Conservation (phyloP, 2,329 filamentous ascomycete species). For the Rugonectria rugulosa region DNA sequence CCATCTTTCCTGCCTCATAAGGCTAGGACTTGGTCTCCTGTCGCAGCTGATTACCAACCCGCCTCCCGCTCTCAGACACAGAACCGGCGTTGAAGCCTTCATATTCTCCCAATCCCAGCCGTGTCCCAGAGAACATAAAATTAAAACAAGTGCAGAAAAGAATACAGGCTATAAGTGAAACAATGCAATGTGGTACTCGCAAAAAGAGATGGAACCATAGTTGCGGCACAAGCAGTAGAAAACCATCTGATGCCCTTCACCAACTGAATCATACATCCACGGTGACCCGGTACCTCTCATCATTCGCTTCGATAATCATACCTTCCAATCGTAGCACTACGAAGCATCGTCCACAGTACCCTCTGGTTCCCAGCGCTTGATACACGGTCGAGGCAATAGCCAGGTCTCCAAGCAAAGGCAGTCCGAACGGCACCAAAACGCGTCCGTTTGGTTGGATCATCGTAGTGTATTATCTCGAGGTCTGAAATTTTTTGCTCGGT, state of each 20-base stretch:
- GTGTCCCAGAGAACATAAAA: slow-evolving; percentile 1
- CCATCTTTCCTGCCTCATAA: neutral
- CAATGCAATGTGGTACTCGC: slow-evolving; percentile 17
- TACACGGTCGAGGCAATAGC: neutral
- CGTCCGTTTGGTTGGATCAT: slow-evolving; percentile 40
- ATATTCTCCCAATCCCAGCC: neutral
- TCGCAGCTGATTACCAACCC: slow-evolving; percentile 15
- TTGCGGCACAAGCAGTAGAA: neutral
- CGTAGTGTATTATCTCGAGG: slow-evolving; percentile 48
- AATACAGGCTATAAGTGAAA: slow-evolving; percentile 18
- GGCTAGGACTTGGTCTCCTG: neutral
- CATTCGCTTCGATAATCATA: neutral
- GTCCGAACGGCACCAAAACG: slow-evolving; percentile 10
- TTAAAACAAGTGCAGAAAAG: slow-evolving; percentile 11
- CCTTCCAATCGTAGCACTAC: neutral
- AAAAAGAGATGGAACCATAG: slow-evolving; percentile 10
- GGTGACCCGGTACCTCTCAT: neutral
- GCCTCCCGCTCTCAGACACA: slow-evolving; percentile 1
- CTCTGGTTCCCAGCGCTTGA: neutral
- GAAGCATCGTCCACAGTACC: neutral
- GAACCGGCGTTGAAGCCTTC: slow-evolving; percentile 6
- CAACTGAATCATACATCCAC: neutral
- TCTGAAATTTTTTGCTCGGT: slow-evolving; percentile 44
- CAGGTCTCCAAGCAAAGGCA: neutral
- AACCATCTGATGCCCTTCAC: neutral